Base-by-base conservation (phyloP, 352 stramenopile genomes). In the Nothophytophthora sp. region DNA sequence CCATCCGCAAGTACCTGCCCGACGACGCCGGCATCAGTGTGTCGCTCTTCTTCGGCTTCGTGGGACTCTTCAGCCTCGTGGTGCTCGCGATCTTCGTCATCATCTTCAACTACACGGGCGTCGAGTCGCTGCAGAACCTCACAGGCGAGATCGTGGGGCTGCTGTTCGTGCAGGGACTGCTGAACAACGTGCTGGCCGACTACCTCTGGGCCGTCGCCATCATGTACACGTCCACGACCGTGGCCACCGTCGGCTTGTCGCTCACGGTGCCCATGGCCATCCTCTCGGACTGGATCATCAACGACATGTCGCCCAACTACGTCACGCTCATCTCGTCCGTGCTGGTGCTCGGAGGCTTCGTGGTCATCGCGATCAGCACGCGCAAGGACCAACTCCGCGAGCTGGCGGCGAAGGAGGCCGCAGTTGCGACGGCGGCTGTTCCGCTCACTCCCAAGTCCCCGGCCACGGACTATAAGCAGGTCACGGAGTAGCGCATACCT, bases 221-320 rank as follows among this genome's bases (percentile, higher is more conserved):
- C 27, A 68, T 99, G 29, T 87, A 98, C 50, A 99, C 96, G 30
- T 97, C 86, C 16, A 92, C 96, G 9, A 99, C 96, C 11, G 92
- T 98, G n/a, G 96, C 96, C 24, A 98, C 95, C 9, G 92, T 99
- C 33, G 95, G 94, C 19, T 84, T 99, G 36, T 97, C 91, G 33
- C 85, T 99, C 24, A 99, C 96, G 9, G 97, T 99, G 33, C 96
- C 96, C 23, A 77, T 99, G 48, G 96, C 96, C 10, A 98, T 98
- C 66, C 27, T 92, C 19, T 89, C 89, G 36, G 96, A 99, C 62
- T 84, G 65, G 45, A 66, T 92, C 27, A 60, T 93, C 43, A 73
- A 90, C 52, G 57, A 76, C 24, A 70, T 76, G 22, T 38, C 60
- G 12, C 85, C 86, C 13, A 69, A 53, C 10, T 60, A 51, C 37